Base-by-base conservation (phyloP, 1,284 basidiomycete species). In the Cutaneotrichosporon dermatis region DNA sequence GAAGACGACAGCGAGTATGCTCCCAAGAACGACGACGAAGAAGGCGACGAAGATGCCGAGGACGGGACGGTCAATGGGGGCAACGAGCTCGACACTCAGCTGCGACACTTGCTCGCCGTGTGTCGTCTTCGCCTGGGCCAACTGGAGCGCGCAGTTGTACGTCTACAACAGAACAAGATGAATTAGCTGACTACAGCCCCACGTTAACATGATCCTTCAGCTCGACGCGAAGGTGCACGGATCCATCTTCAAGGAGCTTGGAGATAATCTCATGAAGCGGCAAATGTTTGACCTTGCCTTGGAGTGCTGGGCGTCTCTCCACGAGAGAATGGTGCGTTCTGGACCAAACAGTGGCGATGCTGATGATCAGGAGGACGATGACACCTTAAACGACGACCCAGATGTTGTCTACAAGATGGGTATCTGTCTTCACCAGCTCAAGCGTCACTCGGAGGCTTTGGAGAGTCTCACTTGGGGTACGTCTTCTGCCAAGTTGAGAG, bases 1-100 rank as follows among this genome's bases (percentile, higher is more conserved):
- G 83, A 85, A 41, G 95, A 96, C 71, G 93, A 98, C 73, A 80
- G 92, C 57, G 94, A 97, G 76, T 96, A 85, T 69, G 90, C 82
- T 2, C 77, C 79, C 10, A 51, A 64, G 37, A 49, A 7, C 42
- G 51, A 57, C 11, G 72, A 67, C 33, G 75, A 69, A 55, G 70
- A 71, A 11, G 66, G 70, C n/a, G 67, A 70, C 57, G 70, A 69
- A 9, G 67, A 69, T 52, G 69, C 64, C 0, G 86, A 25, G 25
- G 25, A 25, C 25, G 25, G 85, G 11, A 82, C 81, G 50, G 25
- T 41, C 9, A 43, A 37, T 3, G 53, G 58, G 3, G 61, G 61
- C 25, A 87, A 86, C 71, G 80, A 81, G 4, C 78, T 98, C 49
- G 90, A 95, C 65, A 82, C 88, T 4, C 90, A 91, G 64, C 83